Evolutionary conservation across 495 filamentous ascomycete genomes (phyloP).

Genomic region (Xylaria nigripes): DNA sequence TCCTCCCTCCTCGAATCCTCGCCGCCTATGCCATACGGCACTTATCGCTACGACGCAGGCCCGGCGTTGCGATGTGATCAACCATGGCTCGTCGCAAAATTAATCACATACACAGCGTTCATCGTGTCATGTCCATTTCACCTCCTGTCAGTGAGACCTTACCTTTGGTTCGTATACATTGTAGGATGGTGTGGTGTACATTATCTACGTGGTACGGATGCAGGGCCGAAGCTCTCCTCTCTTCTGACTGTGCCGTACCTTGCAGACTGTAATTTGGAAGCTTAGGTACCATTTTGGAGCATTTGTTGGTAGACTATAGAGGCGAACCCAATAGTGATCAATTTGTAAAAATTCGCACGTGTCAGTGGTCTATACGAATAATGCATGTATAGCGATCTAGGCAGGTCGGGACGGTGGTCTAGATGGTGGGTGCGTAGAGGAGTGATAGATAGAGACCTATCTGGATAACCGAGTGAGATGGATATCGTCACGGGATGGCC

Average conservation of each 20-base stretch:
- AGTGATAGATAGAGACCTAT: too few species aligned
- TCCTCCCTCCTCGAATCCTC: not conserved
- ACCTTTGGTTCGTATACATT: too few species aligned
- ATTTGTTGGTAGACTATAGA: not conserved
- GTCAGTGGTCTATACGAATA: not conserved
- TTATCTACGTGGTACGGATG: too few species aligned
- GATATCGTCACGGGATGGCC: too few species aligned
- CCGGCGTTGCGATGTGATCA: not conserved
- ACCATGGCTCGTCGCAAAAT: not conserved
- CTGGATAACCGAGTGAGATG: too few species aligned
- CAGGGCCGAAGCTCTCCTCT: not conserved
- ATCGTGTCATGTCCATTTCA: not conserved
- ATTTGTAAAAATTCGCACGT: too few species aligned
- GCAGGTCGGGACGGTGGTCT: too few species aligned
- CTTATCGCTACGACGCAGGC: not conserved
- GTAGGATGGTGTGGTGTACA: too few species aligned
- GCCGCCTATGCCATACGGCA: not conserved
- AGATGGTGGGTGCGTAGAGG: too few species aligned
- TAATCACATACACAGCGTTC: not conserved
- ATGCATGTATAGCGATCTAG: too few species aligned
- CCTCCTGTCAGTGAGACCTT: not conserved
- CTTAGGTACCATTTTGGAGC: not conserved
- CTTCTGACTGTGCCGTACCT: not conserved
- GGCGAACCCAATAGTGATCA: not conserved
- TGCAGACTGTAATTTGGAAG: not conserved